These are phyloP conservation scores for Calycina marina DNA, from an alignment of 2,329 filamentous ascomycete species.

Conservation along the genomic window DNA sequence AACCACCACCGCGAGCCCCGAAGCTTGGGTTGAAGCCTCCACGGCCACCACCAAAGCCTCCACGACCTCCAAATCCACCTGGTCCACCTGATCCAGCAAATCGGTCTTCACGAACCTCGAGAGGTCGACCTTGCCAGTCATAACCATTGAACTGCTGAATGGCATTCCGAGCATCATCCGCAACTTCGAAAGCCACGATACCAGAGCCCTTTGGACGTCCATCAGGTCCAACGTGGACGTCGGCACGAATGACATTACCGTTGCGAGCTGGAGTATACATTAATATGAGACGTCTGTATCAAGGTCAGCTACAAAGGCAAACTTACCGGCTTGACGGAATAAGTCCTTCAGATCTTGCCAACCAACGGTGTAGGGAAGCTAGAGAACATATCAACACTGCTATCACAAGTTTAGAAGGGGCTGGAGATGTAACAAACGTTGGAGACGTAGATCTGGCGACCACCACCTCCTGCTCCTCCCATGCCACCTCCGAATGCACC, in stretches of 20 bases:
- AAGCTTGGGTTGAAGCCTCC: conserved; percentile 40
- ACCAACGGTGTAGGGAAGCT: conserved; percentile 95
- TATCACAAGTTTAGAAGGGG: conserved; percentile 18
- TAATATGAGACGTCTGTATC: conserved; percentile 12
- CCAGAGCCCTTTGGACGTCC: conserved; percentile 93
- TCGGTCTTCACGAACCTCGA: conserved; percentile 93
- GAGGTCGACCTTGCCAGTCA: conserved; percentile 86
- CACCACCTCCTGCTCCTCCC: conserved; percentile 41
- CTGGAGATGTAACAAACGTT: conserved; percentile 64
- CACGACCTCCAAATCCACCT: conserved; percentile 28
- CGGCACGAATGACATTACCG: conserved; percentile 79
- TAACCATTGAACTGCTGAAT: conserved; percentile 98
- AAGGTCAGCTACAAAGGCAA: conserved; percentile 16
- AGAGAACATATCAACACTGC: conserved; percentile 25
- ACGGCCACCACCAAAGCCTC: conserved; percentile 28
- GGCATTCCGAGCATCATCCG: conserved; percentile 87
- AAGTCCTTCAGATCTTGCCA: conserved; percentile 99
- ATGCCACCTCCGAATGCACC: conserved; percentile 30
- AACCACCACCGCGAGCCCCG: conserved; percentile 40
- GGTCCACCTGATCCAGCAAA: conserved; percentile 53
- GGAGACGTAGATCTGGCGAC: conserved; percentile 89
- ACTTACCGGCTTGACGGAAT: conserved; percentile 93
- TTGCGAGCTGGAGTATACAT: conserved; percentile 33
- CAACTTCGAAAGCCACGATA: conserved; percentile 89
- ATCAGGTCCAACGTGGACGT: conserved; percentile 84